Evolutionary conservation across 805 yeast genomes (phyloP).

Genomic region (Sugiyamaella lignohabitans): DNA sequence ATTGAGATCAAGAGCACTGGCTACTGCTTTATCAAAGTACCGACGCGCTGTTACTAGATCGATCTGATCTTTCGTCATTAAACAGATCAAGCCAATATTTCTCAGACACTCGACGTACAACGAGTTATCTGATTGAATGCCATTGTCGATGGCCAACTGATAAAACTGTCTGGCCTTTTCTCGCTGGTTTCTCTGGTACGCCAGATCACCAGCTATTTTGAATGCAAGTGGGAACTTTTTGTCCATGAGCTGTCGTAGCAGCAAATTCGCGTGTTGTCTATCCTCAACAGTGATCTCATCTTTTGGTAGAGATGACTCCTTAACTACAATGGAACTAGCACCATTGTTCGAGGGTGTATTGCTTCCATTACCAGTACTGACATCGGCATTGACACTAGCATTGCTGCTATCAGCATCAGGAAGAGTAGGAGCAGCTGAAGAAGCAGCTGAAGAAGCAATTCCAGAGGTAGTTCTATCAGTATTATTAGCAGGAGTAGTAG

Average conservation of each 20-base stretch:
- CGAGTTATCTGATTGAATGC: constrained; percentile 38
- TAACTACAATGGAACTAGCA: too few relatives aligned
- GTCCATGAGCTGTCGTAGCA: constrained; percentile 52
- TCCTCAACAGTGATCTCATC: constrained; percentile 43
- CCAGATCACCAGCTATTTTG: constrained; percentile 74
- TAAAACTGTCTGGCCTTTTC: constrained; percentile 57
- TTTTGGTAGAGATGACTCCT: too few relatives aligned
- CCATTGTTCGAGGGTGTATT: too few relatives aligned
- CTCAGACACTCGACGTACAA: constrained; percentile 66
- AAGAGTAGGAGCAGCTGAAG: too few relatives aligned
- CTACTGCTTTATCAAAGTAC: constrained; percentile 56
- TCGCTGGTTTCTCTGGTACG: constrained; percentile 43
- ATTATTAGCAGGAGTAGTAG: too few relatives aligned
- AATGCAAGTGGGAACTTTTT: constrained; percentile 65
- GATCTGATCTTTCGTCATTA: constrained; percentile 45
- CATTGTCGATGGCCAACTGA: constrained; percentile 45
- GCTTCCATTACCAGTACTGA: neutral
- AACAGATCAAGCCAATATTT: constrained; percentile 52
- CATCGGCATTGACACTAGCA: too few relatives aligned
- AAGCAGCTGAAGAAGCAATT: too few relatives aligned
- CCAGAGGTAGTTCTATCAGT: too few relatives aligned
- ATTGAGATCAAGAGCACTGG: constrained; percentile 43
- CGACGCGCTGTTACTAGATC: constrained; percentile 39
- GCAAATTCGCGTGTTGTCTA: constrained; percentile 51
- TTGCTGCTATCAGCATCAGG: too few relatives aligned